Evolutionary conservation across 108 stramenopile species (phyloP).

Genomic region (Cyclostephanos tholiformis): DNA sequence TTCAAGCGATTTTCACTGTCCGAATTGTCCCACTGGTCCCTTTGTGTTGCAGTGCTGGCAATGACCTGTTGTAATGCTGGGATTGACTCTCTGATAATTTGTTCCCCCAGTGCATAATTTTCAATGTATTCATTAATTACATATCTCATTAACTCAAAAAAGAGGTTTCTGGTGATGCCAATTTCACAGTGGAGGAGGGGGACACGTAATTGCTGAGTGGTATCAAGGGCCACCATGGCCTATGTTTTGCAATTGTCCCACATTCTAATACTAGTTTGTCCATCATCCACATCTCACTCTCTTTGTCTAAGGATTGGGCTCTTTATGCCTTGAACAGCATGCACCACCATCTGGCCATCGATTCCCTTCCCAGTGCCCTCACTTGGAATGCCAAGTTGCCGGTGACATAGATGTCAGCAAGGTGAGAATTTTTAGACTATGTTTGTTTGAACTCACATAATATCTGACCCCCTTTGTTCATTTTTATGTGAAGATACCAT

Average conservation of each 20-base stretch:
- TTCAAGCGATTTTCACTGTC: neutral
- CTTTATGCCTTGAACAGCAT: neutral
- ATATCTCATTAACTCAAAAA: neutral
- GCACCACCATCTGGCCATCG: neutral
- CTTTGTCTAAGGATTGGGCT: neutral
- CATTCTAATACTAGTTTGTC: neutral
- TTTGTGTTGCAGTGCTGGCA: neutral
- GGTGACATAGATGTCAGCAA: neutral
- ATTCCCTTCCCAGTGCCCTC: neutral
- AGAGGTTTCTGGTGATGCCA: neutral
- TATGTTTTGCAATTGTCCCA: neutral
- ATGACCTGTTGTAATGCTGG: neutral
- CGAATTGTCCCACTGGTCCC: too few relatives aligned
- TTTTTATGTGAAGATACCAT: too few relatives aligned
- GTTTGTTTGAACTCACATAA: too few relatives aligned
- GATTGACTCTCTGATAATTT: neutral
- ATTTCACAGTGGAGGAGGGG: conserved; percentile 3
- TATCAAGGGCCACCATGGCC: conserved; percentile 3
- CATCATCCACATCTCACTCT: neutral
- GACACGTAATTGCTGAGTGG: neutral
- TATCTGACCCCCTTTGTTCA: too few relatives aligned
- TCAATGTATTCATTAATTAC: neutral
- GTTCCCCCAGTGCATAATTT: neutral
- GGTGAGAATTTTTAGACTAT: neutral
- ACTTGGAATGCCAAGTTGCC: conserved; percentile 2